Percentiles rank a stretch among this genome's conserved stretches.
Evolutionary conservation across 148 eudicot species (phyloP).

Genomic region (Fallopia convolvulus): DNA sequence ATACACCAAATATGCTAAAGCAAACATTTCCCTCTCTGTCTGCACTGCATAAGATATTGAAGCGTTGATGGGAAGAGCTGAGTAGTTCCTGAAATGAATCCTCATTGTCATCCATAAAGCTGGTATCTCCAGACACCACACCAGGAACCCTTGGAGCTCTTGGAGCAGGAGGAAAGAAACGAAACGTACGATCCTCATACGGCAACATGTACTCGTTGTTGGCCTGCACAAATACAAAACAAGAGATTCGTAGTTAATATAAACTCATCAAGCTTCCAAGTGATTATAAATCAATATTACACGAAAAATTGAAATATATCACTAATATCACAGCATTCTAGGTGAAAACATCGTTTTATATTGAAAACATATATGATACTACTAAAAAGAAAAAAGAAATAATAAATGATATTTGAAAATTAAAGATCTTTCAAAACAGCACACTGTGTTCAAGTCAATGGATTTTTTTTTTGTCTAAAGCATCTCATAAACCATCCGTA

Average conservation of each 20-base stretch:
- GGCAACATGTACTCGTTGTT: slow-evolving; percentile 23
- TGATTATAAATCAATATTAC: background rate
- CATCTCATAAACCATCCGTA: background rate
- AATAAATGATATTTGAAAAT: background rate
- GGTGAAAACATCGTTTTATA: background rate
- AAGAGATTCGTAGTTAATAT: background rate
- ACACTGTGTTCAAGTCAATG: background rate
- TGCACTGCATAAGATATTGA: slow-evolving; percentile 85
- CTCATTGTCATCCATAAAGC: slow-evolving; percentile 71
- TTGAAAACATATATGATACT: background rate
- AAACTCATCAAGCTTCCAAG: slow-evolving; percentile 6
- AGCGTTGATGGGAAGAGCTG: slow-evolving; percentile 68
- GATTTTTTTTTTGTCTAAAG: background rate
- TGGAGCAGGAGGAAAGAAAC: slow-evolving; percentile 94
- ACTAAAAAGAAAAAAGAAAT: background rate
- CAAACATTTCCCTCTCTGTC: slow-evolving; percentile 81
- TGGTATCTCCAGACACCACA: slow-evolving; percentile 74
- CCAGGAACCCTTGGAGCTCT: slow-evolving; percentile 77
- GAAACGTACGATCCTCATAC: slow-evolving; percentile 92
- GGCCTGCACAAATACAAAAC: slow-evolving; percentile 31
- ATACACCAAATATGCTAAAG: slow-evolving; percentile 95
- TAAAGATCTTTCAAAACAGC: background rate
- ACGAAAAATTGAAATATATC: background rate
- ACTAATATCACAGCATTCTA: background rate
- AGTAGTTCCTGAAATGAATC: slow-evolving; percentile 64